Base-by-base conservation (phyloP, 2,329 filamentous ascomycete genomes). In the Trichoderma asperellum region DNA sequence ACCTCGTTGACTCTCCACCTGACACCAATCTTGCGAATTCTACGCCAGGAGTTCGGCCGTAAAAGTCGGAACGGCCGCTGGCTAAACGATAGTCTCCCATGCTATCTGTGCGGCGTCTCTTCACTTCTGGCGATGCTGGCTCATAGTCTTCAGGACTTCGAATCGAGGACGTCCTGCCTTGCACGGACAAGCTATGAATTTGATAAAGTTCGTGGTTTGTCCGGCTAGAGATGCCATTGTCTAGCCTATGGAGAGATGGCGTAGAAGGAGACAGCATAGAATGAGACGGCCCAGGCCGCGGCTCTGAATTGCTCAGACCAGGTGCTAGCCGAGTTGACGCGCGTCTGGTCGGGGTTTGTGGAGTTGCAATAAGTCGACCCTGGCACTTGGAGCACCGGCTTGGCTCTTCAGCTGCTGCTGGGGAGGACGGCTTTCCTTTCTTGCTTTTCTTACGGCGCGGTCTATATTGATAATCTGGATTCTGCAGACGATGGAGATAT, bases 381-480 rank as follows among this genome's bases (percentile, higher is more conserved):
- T 90, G 89, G 73, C 92, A 94, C 83, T 89, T 92, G 40, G 85
- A 83, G 76, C 92, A 95, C 72, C 87, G 83, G 29, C 82, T 81
- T n/a, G 84, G 81, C 62, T 87, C 84, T 52, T 87, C 85, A 21
- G 80, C 81, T 1, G 79, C 75, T 2, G 79, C 77, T 18, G 78
- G 77, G 18, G 74, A 74, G 32, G 78, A 70, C 71, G 79, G 75
- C 67, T 71, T 74, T 69, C 79, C 76, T 4, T 71, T 71, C 68
- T 78, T 78, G 69, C 71, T 71, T 68, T 78, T 78, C 68, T 87
- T 88, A 43, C 92, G 88, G 24, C 92, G 90, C 43, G 96, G 96
- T 78, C 97, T 93, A 78, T 98, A 99, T 72, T 94, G 90, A 81
- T 99, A 99, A 73, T 93, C 91, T 2, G 96, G 96, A 78, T 97